Base-by-base conservation (phyloP, 306 rosid genomes). In the Styphnolobium japonicum region DNA sequence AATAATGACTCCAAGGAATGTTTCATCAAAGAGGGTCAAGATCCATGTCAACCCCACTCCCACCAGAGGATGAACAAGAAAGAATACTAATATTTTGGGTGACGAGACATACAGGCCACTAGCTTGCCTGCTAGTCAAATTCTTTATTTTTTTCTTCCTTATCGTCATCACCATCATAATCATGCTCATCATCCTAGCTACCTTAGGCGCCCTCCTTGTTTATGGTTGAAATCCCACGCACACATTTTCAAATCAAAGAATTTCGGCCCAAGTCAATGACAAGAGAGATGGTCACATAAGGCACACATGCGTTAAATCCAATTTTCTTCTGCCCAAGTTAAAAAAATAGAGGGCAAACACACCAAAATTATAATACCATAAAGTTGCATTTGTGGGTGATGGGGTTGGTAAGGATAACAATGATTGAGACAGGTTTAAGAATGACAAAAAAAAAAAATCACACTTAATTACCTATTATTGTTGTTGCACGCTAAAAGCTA, bases 11-110 rank as follows among this genome's bases (percentile, higher is more conserved):
- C 49, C 2, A 43, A 82, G 81, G 95, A 92, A 92, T 92, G 97
- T 92, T 92, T 89, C 91, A 88, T 88, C 46, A 71, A 86, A 86
- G 91, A 92, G 92, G 83, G 93, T 92, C 97, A 92, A 91, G 84
- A 89, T 84, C 91, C 89, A 88, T 91, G 98, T 94, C 95, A 94
- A 92, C 86, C 89, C 90, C 91, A 87, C 61, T n/a, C 86, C 86
- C 92, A 89, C 92, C 87, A 79, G 15, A 77, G 60, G 48, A 79
- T 74, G 68, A 76, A 69, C 22, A 78, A 71, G 76, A 57, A 62
- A 52, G 6, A 69, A 83, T 64, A 76, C 67, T 79, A 36, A 51
- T 75, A 56, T 61, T 69, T 84, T 80, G 68, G 70, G 83, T 82
- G 96, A 87, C 66, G 79, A 75, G 86, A 89, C 90, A 83, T 56